A percentile compares a stretch with the other conserved stretches of the same genome.
These are phyloP conservation scores for Aspergillus jensenii DNA, from an alignment of 2,329 filamentous ascomycete genomes.

Conservation along the genomic window DNA sequence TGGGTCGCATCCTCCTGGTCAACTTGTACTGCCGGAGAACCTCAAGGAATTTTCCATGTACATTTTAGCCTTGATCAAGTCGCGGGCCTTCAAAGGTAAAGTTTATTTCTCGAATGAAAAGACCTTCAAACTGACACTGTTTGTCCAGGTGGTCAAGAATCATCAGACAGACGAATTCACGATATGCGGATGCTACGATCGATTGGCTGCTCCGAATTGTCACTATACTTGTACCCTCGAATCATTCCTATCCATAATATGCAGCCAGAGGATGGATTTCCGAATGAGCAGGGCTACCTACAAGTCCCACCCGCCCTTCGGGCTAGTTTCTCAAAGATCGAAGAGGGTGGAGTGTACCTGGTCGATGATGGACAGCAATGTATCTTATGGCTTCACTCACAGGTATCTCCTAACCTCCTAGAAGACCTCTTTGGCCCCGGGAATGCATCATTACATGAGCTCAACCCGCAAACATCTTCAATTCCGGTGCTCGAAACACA, in stretches of 20 bases:
- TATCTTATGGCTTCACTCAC: constrained; percentile 86
- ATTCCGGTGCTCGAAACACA: constrained; percentile 87
- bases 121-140: constrained; percentile 4
- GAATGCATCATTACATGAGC: constrained; percentile 66
- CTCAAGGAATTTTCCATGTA: constrained; percentile 98
- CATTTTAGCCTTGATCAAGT: constrained; percentile 85
- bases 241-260: constrained; percentile 92
- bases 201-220: constrained; percentile 82
- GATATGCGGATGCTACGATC: constrained; percentile 87
- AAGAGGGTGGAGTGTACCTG: constrained; percentile 90
- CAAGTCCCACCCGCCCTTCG: constrained; percentile 78
- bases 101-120: background rate
- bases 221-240: constrained; percentile 89
- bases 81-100: constrained; percentile 79
- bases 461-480: constrained; percentile 78
- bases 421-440: constrained; percentile 85
- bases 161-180: constrained; percentile 84
- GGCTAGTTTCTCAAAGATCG: constrained; percentile 81
- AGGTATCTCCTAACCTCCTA: constrained; percentile 89
- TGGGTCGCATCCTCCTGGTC: constrained; percentile 80
- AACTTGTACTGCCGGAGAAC: constrained; percentile 92
- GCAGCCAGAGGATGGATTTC: constrained; percentile 82
- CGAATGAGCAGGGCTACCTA: constrained; percentile 86
- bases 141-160: constrained; percentile 71
- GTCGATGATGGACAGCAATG: constrained; percentile 94